Percentiles rank a stretch among this genome's conserved stretches.
Evolutionary conservation across 495 filamentous ascomycete genomes (phyloP).

Genomic region (Glonium stellatum): DNA sequence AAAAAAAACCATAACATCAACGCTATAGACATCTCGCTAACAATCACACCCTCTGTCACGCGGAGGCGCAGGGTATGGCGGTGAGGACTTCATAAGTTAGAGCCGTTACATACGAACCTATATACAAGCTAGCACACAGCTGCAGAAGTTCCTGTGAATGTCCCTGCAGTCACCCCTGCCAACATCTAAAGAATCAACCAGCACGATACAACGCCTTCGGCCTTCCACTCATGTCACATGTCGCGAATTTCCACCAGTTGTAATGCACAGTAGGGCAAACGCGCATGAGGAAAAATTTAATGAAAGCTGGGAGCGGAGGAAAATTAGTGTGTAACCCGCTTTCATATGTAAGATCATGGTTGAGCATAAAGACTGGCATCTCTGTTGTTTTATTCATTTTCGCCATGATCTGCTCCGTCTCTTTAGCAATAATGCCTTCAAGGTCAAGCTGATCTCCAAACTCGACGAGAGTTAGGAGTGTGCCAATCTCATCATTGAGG

Average conservation of each 20-base stretch:
- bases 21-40: no score
- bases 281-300: conserved; percentile 6
- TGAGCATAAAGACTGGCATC: conserved; percentile 18
- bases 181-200: no score
- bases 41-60: no score
- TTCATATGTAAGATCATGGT: conserved; percentile 21
- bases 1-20: no score
- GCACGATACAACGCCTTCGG: conserved; percentile 11
- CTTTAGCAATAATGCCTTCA: conserved; percentile 4
- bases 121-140: no score
- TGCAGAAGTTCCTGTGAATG: no score
- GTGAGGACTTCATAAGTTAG: no score
- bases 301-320: conserved; percentile 6
- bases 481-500: conserved; percentile 18
- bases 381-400: conserved; percentile 15
- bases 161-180: no score
- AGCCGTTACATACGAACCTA: no score
- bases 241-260: conserved; percentile 24
- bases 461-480: conserved; percentile 8
- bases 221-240: conserved; percentile 12
- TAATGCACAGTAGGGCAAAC: conserved; percentile 6
- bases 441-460: conserved; percentile 13
- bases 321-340: conserved; percentile 15
- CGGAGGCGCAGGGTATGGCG: no score
- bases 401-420: conserved; percentile 14